Percentiles rank a stretch among this genome's conserved stretches.
These are phyloP conservation scores for Saposhnikovia divaricata DNA, from an alignment of 129 eudicot genomes.

Conservation along the genomic window DNA sequence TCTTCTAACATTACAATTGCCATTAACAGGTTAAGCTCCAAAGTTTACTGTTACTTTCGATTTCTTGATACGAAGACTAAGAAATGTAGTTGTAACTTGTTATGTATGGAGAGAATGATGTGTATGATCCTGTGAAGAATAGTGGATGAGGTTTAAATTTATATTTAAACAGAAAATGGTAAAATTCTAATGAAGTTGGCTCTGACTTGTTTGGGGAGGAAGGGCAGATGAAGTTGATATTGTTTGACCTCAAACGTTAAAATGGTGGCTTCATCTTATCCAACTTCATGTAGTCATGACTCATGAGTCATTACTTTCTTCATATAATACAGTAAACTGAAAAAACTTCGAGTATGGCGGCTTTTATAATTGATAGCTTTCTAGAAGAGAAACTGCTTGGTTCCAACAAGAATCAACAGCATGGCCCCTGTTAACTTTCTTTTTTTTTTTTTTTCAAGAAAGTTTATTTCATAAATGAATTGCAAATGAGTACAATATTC, in stretches of 20 bases:
- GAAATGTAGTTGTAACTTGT: neutral
- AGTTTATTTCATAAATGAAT: too few relatives aligned
- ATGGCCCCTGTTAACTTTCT: neutral
- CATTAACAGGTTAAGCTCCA: neutral
- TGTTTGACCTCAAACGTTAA: neutral
- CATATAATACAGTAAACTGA: neutral
- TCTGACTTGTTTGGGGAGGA: neutral
- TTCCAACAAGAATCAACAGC: neutral
- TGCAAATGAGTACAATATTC: too few relatives aligned
- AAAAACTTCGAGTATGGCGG: neutral
- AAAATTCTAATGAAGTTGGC: neutral
- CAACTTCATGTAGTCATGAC: neutral
- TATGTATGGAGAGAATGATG: neutral
- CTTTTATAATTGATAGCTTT: neutral
- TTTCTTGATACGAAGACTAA: neutral
- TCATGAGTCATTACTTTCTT: neutral
- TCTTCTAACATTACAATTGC: slow-evolving; percentile 13
- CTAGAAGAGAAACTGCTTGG: neutral
- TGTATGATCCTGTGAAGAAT: neutral
- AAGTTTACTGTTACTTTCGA: neutral
- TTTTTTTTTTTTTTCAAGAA: too few relatives aligned
- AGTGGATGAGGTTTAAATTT: neutral
- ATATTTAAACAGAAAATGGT: neutral
- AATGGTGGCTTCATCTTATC: neutral
- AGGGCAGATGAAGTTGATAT: slow-evolving; percentile 4